A percentile compares a stretch with the other conserved stretches of the same genome.
Conservation (phyloP, 2,329 filamentous ascomycete species). For the Phymatotrichopsis omnivora region DNA sequence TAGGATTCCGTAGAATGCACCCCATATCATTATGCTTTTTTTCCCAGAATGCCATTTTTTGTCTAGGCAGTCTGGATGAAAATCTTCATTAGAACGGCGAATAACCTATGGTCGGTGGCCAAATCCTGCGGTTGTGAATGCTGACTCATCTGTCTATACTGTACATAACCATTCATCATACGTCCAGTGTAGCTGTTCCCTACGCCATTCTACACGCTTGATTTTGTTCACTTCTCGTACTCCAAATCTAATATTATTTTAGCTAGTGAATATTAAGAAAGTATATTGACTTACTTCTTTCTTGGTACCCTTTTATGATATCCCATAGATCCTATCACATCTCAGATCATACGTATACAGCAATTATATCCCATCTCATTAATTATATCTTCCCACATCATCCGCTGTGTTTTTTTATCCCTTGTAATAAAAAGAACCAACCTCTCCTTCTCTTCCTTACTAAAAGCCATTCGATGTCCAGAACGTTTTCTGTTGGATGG, state of each 20-base stretch:
- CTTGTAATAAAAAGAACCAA: neutral
- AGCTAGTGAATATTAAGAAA: neutral
- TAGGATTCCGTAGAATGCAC: neutral
- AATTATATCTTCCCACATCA: neutral
- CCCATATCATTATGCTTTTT: neutral
- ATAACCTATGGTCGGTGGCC: conserved; percentile 2
- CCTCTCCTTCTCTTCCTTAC: neutral
- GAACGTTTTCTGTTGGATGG: neutral
- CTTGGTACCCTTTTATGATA: conserved; percentile 9
- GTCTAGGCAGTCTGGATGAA: conserved; percentile 2
- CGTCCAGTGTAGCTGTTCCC: neutral
- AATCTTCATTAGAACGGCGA: neutral
- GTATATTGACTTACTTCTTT: conserved; percentile 2
- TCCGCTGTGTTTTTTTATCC: neutral
- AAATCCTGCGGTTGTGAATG: neutral
- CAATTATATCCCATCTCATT: neutral
- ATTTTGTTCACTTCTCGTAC: neutral
- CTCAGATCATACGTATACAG: neutral
- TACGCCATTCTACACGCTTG: conserved; percentile 1
- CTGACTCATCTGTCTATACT: conserved; percentile 7
- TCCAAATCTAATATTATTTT: neutral
- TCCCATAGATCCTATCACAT: conserved; percentile 2
- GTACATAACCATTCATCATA: conserved; percentile 4
- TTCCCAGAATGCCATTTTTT: neutral
- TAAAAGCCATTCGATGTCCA: neutral